phyloP scores from a whole-genome alignment of 2,329 filamentous ascomycete genomes.

The Ophiostoma pallidulum region DNA sequence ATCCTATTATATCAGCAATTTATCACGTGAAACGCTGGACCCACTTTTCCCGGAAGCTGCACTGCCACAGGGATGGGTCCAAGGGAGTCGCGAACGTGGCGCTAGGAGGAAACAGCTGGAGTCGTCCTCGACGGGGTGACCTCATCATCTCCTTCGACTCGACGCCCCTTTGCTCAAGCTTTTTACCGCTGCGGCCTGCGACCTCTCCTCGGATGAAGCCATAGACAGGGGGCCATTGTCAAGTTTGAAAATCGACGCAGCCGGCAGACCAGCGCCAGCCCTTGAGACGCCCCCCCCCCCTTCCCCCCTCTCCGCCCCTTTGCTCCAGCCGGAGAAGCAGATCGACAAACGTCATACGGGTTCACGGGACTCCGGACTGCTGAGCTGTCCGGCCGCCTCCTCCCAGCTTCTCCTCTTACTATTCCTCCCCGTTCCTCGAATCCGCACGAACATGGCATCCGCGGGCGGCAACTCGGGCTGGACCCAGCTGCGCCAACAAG shows the following conservation, averaged over 20 bases:
- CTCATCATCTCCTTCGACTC: neutral
- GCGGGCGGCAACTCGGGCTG: conserved; percentile 50
- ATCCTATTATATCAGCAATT: neutral
- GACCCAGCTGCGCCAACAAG: conserved; percentile 91
- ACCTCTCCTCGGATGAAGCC: too few species aligned
- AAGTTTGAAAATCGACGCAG: too few species aligned
- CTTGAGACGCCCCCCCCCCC: too few species aligned
- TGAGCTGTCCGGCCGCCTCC: too few species aligned
- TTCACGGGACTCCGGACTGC: neutral
- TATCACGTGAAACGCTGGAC: conserved; percentile 8
- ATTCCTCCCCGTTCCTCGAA: too few species aligned
- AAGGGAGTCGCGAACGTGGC: too few species aligned
- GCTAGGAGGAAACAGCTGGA: neutral
- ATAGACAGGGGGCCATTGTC: too few species aligned
- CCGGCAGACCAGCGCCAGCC: too few species aligned
- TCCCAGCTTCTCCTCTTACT: neutral
- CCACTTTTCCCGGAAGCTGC: neutral
- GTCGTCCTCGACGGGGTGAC: neutral
- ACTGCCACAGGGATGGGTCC: neutral
- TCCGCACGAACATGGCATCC: conserved; percentile 12
- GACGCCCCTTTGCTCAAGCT: too few species aligned
- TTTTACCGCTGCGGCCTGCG: too few species aligned
- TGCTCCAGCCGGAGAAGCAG: neutral
- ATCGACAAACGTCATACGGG: too few species aligned
- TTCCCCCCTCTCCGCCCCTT: too few species aligned